Conservation (phyloP, 306 rosid genomes). For the Styphnolobium japonicum region DNA sequence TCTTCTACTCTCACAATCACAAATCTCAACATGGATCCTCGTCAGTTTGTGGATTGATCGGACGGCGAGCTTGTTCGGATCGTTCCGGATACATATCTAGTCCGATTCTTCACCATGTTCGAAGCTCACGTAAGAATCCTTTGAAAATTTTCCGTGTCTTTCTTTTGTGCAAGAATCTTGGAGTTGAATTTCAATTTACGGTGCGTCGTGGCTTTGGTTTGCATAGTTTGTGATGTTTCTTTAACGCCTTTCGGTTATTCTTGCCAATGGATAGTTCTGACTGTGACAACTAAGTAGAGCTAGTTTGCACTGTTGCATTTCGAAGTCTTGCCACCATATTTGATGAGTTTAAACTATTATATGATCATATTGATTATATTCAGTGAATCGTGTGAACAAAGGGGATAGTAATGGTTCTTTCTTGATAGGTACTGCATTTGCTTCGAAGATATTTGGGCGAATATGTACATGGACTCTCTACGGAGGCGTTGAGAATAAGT, state of each 20-base stretch:
- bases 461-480: slow-evolving; percentile 94
- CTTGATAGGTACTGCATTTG: slow-evolving; percentile 79
- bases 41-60: slow-evolving; percentile 25
- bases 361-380: neutral
- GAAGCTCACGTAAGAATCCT: slow-evolving; percentile 84
- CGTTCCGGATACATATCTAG: slow-evolving; percentile 9
- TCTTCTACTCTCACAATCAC: slow-evolving; percentile 11
- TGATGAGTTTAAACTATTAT: neutral
- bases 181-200: neutral
- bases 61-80: slow-evolving; percentile 5
- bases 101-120: slow-evolving; percentile 69
- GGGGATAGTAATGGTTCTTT: slow-evolving; percentile 12
- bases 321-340: neutral
- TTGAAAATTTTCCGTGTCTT: neutral
- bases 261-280: neutral
- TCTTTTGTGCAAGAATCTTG: neutral
- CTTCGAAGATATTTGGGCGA: slow-evolving; percentile 92
- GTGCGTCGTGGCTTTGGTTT: neutral
- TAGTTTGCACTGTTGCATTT: neutral
- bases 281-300: neutral
- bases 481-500: slow-evolving; percentile 90
- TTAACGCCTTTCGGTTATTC: neutral
- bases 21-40: slow-evolving; percentile 24
- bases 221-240: neutral
- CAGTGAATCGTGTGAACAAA: neutral